phyloP scores from a whole-genome alignment of 257 asterid species.

The Salvia rosmarinus region DNA sequence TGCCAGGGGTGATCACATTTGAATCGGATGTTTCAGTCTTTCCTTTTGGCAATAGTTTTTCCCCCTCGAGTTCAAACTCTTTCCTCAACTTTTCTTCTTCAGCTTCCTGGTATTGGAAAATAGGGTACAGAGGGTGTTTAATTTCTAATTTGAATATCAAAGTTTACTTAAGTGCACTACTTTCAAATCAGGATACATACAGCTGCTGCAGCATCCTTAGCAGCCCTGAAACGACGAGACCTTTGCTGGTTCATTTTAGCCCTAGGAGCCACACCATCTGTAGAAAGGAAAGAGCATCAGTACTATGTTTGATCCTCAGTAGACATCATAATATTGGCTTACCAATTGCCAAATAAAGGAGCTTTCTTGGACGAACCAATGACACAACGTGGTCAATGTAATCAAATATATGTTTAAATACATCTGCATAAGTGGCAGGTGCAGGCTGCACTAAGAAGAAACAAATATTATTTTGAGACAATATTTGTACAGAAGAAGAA shows the following conservation, averaged over 20 bases:
- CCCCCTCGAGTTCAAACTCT: constrained; percentile 73
- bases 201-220: constrained; percentile 96
- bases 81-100: constrained; percentile 75
- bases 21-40: constrained; percentile 90
- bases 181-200: constrained; percentile 50
- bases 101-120: constrained; percentile 66
- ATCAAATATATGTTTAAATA: constrained; percentile 80
- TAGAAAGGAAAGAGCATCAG: constrained; percentile 29
- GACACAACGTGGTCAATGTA: constrained; percentile 89
- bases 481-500: background rate
- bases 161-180: constrained; percentile 22
- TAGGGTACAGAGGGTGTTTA: constrained; percentile 20
- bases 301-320: constrained; percentile 21
- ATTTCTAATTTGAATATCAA: constrained; percentile 28
- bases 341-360: constrained; percentile 97
- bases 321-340: constrained; percentile 37
- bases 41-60: constrained; percentile 56
- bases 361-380: constrained; percentile 91
- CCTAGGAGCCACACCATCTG: constrained; percentile 99
- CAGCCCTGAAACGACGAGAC: constrained; percentile 96
- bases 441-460: constrained; percentile 71
- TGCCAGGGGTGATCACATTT: constrained; percentile 97
- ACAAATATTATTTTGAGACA: constrained; percentile 12
- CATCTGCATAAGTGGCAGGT: constrained; percentile 82
- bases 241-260: constrained; percentile 99